Conservation (phyloP, 129 eudicot species). For the Flaveria ramosissima region DNA sequence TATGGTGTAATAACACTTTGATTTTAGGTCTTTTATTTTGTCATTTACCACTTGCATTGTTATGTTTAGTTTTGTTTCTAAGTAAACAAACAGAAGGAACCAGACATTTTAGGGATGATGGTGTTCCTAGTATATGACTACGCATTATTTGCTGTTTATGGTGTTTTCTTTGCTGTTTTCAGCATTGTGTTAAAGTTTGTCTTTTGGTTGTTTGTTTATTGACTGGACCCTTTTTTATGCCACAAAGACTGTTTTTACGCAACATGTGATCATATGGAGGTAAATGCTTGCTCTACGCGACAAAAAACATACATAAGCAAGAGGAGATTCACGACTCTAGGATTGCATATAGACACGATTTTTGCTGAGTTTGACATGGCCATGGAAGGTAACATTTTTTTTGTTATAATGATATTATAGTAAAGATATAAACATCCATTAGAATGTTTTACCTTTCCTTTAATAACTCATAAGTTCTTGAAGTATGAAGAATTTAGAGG, state of each 20-base stretch:
- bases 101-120: constrained; percentile 34
- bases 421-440: no score
- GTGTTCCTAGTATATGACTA: constrained; percentile 22
- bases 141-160: constrained; percentile 27
- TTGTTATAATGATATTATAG: no score
- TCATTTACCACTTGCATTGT: constrained; percentile 25
- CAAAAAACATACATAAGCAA: no score
- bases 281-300: not conserved
- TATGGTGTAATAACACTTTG: constrained; percentile 20
- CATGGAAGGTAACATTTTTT: no score
- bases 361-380: no score
- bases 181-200: constrained; percentile 19
- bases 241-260: not conserved
- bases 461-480: no score
- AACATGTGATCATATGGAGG: not conserved
- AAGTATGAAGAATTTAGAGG: no score
- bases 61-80: constrained; percentile 22
- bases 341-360: no score
- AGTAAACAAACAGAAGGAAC: constrained; percentile 29
- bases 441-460: no score
- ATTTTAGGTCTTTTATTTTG: not conserved
- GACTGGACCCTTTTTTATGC: not conserved
- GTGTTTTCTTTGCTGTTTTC: constrained; percentile 18
- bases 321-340: no score
- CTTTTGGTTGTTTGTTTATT: not conserved